Base-by-base conservation (phyloP, 225 moss, liverwort and hornwort genomes). In the Pseudoscleropodium purum region DNA sequence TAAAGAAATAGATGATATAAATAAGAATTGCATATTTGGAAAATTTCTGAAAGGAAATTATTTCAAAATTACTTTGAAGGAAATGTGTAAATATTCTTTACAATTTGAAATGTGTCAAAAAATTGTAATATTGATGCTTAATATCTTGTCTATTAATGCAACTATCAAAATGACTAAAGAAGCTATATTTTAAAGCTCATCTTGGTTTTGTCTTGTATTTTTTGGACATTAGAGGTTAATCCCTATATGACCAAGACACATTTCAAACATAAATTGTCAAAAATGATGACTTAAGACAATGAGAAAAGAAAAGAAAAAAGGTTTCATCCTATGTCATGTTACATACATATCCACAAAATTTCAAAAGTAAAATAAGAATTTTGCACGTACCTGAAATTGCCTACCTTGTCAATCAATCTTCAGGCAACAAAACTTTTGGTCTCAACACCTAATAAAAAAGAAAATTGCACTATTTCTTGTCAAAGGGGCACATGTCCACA, bases 41-140 rank as follows among this genome's bases (percentile, higher is more conserved):
- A 1, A 39, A 26, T 25, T 7, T 14, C 0, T 0, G 0, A 26
- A 41, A 41, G 5, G 0, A 0, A 72, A 29, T 74, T 73, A 17
- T 2, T 45, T 74, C 3, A 45, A 45, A 45, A 74, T 9, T 29
- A 2, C 0, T 29, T 29, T 45, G 10, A 45, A 45, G 29, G 17
- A 74, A 16, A 74, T 16, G 17, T 74, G 1, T 7, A 29, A 43
- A 45, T 18, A 45, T 74, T 45, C 10, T 74, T 45, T 0, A 45
- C 29, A 45, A 30, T 74, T 74, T 30, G 6, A 30, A 30, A 0
- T 3, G 0, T 29, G 17, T 45, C 17, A 26, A 74, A 74, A 73
- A 29, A 5, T 27, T 45, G 10, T 15, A 74, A 10, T 74, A 3
- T 74, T 74, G 29, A 74, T 45, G 3, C 0, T 74, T 74, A 41